Percentiles rank a stretch among this genome's conserved stretches.
Evolutionary conservation across 768 basidiomycete genomes (phyloP).

Genomic region (Porphyrellus cyaneotinctus): DNA sequence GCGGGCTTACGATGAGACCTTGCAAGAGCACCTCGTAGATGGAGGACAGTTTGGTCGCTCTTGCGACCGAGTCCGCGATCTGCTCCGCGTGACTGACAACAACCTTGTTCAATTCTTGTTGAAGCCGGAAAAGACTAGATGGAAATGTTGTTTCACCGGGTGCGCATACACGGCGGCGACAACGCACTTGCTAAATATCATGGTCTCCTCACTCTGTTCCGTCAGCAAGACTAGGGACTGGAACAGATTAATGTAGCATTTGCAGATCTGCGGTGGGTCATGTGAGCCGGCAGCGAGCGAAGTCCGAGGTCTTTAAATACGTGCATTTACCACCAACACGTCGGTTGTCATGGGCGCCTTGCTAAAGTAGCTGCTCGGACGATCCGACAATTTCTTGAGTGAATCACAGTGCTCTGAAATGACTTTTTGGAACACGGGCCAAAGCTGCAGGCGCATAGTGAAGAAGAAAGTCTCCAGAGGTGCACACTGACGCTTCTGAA

Average conservation of each 20-base stretch:
- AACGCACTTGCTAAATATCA: slow-evolving; percentile 91
- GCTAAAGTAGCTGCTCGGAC: slow-evolving; percentile 59
- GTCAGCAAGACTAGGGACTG: slow-evolving; percentile 78
- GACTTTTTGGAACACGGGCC: slow-evolving; percentile 89
- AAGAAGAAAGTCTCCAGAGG: slow-evolving; percentile 83
- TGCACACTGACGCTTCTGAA: slow-evolving; percentile 71
- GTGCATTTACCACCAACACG: slow-evolving; percentile 55
- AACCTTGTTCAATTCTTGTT: slow-evolving; percentile 77
- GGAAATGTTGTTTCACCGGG: neutral
- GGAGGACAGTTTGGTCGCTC: slow-evolving; percentile 63
- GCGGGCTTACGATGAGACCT: slow-evolving; percentile 61
- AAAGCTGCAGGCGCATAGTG: slow-evolving; percentile 77
- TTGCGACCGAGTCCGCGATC: slow-evolving; percentile 54
- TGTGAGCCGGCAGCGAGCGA: neutral
- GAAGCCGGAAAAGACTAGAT: slow-evolving; percentile 72
- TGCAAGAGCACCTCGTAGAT: slow-evolving; percentile 77
- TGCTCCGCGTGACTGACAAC: slow-evolving; percentile 69
- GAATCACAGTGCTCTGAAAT: slow-evolving; percentile 83
- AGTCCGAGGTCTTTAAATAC: slow-evolving; percentile 14
- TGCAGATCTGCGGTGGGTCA: slow-evolving; percentile 50
- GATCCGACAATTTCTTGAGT: slow-evolving; percentile 79
- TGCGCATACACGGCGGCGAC: neutral
- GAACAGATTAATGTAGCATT: slow-evolving; percentile 77
- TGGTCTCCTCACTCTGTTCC: slow-evolving; percentile 83
- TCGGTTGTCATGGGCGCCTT: slow-evolving; percentile 65